Evolutionary conservation across 495 filamentous ascomycete genomes (phyloP), one percentile per base, ranked within the genome.

Genomic region (Chaetomidium leptoderma): DNA sequence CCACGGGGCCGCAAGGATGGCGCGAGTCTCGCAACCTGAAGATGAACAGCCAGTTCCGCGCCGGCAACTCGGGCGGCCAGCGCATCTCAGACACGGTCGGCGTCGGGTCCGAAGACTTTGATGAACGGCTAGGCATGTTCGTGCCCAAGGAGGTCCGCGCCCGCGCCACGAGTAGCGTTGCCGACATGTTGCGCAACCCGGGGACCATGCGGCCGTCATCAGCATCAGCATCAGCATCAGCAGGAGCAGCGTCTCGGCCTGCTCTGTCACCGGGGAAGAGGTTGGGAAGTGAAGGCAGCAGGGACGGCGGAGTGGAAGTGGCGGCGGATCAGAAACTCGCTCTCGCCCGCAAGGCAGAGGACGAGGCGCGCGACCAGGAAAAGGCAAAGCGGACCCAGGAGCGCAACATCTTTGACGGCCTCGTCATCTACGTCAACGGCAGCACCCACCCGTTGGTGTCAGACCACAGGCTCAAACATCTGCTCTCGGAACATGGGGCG

Each of bases 361-460:
- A 76, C 23, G 72, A 69, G 11, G 59, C 26, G n/a, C 35, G 33
- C 10, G 45, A 54, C 35, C 68, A 55, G 55, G 63, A 68, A 11
- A 29, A 56, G 58, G 29, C 57, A 47, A 63, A 72, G 48, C 48
- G 46, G 32, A 14, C 59, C 57, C 17, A 60, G 64, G 60, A 62
- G 35, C 67, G 55, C 53, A 62, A 64, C 24, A 80, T 95, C 54
- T 89, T 96, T 68, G 64, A 78, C 46, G 79, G 81, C 17, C 74
- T 89, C 26, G 81, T 78, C 23, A 79, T 97, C 68, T 93, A 93
- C 73, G 81, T 97, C 73, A 96, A 96, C 72, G 92, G 91, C 52
- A 88, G 87, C 51, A 96, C 90, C 1, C 74, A 84, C 51, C 90
- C 92, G 6, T 64, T 81, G 14, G 81, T 98, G 44, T 91, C 88